phyloP scores from a whole-genome alignment of 257 asterid species.

The Solanum bulbocastanum region DNA sequence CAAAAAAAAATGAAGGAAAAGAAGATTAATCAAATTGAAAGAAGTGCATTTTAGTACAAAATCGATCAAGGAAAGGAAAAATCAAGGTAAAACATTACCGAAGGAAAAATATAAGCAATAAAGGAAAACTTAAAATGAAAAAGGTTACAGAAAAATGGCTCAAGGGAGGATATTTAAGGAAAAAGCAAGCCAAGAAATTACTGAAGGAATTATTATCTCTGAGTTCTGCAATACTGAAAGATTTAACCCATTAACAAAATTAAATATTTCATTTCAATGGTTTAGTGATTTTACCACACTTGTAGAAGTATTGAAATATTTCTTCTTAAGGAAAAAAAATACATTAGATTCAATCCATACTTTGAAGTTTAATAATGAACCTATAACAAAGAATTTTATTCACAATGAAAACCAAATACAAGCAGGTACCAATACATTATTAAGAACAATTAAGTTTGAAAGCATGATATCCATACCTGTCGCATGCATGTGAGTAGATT shows the following conservation, averaged over 20 bases:
- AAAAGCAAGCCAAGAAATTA: no score
- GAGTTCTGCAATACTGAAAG: neutral
- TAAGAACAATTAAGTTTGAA: neutral
- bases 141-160: neutral
- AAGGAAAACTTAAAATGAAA: neutral
- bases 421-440: neutral
- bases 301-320: neutral
- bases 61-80: neutral
- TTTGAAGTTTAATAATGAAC: neutral
- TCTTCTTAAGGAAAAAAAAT: neutral
- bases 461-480: constrained; percentile 34
- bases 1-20: neutral
- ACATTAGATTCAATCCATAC: neutral
- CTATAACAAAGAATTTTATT: neutral
- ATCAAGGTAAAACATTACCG: neutral
- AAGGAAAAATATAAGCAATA: neutral
- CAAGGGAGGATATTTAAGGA: neutral
- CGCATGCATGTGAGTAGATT: constrained; percentile 86
- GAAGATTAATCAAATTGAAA: neutral
- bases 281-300: neutral
- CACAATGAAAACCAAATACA: neutral
- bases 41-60: neutral
- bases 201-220: neutral
- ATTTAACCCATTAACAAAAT: neutral
- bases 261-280: neutral